A percentile compares a stretch with the other conserved stretches of the same genome.
Conservation (phyloP, 106 monocot genomes). For the Phalaenopsis aphrodite region DNA sequence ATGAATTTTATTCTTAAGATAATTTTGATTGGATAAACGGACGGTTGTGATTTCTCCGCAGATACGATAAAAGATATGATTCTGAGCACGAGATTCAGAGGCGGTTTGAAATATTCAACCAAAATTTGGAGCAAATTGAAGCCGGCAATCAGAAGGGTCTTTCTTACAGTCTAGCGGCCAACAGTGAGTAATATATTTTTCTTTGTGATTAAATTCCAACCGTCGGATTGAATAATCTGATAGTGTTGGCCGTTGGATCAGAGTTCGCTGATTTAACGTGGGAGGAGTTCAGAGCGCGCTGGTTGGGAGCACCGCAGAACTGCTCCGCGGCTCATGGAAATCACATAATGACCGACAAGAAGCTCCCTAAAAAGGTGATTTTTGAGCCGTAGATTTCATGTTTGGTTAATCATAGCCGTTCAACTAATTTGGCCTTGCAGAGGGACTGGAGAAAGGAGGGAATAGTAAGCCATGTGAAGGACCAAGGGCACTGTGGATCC, state of each 20-base stretch:
- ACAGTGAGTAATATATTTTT: slow-evolving; percentile 37
- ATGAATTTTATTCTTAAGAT: no score
- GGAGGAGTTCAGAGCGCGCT: slow-evolving; percentile 71
- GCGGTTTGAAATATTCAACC: slow-evolving; percentile 54
- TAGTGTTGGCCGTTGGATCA: slow-evolving; percentile 12
- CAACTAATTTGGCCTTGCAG: slow-evolving; percentile 24
- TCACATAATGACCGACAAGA: slow-evolving; percentile 39
- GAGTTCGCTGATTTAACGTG: slow-evolving; percentile 82
- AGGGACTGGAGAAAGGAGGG: slow-evolving; percentile 93
- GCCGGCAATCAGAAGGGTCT: slow-evolving; percentile 54
- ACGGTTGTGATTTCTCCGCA: not conserved
- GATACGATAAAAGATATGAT: slow-evolving; percentile 62
- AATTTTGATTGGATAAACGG: not conserved
- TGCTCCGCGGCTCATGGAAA: slow-evolving; percentile 78
- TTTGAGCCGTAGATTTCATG: not conserved
- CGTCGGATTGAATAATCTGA: not conserved
- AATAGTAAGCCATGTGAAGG: slow-evolving; percentile 91
- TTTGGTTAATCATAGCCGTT: not conserved
- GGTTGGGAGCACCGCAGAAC: slow-evolving; percentile 79
- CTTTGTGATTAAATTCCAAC: not conserved
- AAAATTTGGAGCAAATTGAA: slow-evolving; percentile 44
- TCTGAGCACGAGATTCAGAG: slow-evolving; percentile 51
- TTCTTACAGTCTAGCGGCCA: slow-evolving; percentile 63
- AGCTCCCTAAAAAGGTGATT: slow-evolving; percentile 56
- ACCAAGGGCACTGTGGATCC: slow-evolving; percentile 83